Percentiles rank a stretch among this genome's conserved stretches.
Conservation (phyloP, 2,329 filamentous ascomycete species). For the Dryadomyces quercus-mongolicae region DNA sequence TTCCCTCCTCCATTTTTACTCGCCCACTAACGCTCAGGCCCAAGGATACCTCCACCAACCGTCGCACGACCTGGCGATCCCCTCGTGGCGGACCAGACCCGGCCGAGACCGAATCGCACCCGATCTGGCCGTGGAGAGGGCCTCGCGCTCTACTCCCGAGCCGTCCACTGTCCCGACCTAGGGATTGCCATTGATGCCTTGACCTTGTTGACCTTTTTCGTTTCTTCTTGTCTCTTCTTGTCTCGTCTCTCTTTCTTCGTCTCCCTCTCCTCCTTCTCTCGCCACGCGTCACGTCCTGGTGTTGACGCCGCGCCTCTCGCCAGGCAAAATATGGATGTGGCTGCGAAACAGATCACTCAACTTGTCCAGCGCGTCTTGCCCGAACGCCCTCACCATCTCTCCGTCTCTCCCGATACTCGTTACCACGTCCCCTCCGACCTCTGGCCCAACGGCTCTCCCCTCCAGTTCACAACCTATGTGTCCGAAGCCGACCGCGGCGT, state of each 20-base stretch:
- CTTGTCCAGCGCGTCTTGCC: conserved; percentile 14
- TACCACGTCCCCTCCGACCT: conserved; percentile 28
- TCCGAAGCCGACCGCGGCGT: conserved; percentile 46
- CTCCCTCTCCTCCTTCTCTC: too few relatives aligned
- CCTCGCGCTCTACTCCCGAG: conserved; percentile 16
- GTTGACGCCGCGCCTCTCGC: too few relatives aligned
- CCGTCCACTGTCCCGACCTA: background rate
- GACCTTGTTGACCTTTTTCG: background rate
- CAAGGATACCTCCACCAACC: background rate
- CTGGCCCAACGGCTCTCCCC: conserved; percentile 30
- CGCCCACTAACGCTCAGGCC: background rate
- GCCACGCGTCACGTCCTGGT: too few relatives aligned
- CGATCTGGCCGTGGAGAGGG: conserved; percentile 14
- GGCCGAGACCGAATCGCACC: background rate
- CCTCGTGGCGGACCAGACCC: background rate
- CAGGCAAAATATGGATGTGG: conserved; percentile 14
- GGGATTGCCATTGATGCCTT: background rate
- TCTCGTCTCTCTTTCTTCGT: too few relatives aligned
- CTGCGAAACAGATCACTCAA: conserved; percentile 12
- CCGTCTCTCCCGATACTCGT: conserved; percentile 33
- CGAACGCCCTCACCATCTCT: conserved; percentile 32
- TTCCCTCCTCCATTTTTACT: background rate
- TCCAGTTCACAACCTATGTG: conserved; percentile 46
- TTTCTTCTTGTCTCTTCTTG: background rate
- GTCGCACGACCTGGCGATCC: background rate